A percentile compares a stretch with the other conserved stretches of the same genome.
Conservation (phyloP, 1,139 yeast genomes). For the Kluyveromyces marxianus region DNA sequence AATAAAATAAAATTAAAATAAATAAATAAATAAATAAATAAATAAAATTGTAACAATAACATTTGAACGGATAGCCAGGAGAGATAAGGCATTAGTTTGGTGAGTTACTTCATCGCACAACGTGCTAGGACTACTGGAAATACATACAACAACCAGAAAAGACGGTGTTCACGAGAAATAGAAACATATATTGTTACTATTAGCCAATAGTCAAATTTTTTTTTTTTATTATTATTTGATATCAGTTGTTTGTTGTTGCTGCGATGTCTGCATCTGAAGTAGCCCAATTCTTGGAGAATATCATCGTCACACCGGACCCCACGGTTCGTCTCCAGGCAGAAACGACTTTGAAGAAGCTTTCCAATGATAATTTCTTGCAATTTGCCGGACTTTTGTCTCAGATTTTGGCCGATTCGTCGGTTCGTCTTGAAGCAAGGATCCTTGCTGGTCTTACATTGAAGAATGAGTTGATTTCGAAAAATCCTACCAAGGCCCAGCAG, state of each 20-base stretch:
- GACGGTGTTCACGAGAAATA: too few relatives aligned
- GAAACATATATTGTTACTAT: too few relatives aligned
- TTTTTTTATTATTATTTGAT: too few relatives aligned
- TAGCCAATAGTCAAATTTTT: too few relatives aligned
- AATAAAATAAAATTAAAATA: too few relatives aligned
- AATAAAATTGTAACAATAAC: too few relatives aligned
- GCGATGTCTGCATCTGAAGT: conserved; percentile 41
- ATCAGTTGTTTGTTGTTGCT: background rate
- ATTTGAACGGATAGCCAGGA: too few relatives aligned
- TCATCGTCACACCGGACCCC: conserved; percentile 59
- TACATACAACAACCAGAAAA: too few relatives aligned
- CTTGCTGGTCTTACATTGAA: conserved; percentile 85
- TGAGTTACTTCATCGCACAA: too few relatives aligned
- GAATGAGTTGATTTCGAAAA: conserved; percentile 81
- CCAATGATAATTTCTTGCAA: conserved; percentile 67
- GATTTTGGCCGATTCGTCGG: conserved; percentile 60
- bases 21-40: too few relatives aligned
- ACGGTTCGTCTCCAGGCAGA: conserved; percentile 74
- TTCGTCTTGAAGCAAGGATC: conserved; percentile 78
- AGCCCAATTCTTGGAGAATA: conserved; percentile 67
- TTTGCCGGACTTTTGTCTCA: conserved; percentile 66
- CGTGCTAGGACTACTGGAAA: too few relatives aligned
- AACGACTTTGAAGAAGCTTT: conserved; percentile 62
- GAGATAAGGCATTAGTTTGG: too few relatives aligned
- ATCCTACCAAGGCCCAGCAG: conserved; percentile 40